Conservation (phyloP, 2,329 filamentous ascomycete genomes). For the Madurella fahalii region DNA sequence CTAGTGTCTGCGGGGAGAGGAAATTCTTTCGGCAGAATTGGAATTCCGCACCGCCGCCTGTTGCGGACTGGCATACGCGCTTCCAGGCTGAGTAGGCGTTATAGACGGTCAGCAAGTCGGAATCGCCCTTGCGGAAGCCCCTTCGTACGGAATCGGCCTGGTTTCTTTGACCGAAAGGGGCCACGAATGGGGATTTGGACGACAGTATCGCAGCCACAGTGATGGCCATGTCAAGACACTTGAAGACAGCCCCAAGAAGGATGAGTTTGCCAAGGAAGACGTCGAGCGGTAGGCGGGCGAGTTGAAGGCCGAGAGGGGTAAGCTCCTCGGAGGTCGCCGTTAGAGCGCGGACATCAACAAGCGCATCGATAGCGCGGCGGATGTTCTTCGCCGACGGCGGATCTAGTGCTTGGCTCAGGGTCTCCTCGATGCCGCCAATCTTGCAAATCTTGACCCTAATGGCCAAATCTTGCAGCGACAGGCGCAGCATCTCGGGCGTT, state of each 20-base stretch:
- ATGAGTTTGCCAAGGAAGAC: constrained; percentile 94
- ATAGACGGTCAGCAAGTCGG: constrained; percentile 87
- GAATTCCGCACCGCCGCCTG: constrained; percentile 64
- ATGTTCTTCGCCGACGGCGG: constrained; percentile 91
- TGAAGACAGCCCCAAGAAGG: constrained; percentile 79
- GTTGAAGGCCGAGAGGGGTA: constrained; percentile 78
- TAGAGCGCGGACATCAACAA: constrained; percentile 88
- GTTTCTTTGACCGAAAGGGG: constrained; percentile 75
- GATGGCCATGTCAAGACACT: constrained; percentile 84
- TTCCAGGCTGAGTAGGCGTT: constrained; percentile 93
- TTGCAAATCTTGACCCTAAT: constrained; percentile 98
- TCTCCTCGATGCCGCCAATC: constrained; percentile 87
- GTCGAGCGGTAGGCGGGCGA: constrained; percentile 85
- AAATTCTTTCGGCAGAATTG: constrained; percentile 95
- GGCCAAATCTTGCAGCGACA: constrained; percentile 90
- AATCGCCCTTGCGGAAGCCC: constrained; percentile 80
- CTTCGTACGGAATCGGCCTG: constrained; percentile 77
- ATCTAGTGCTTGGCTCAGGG: constrained; percentile 81
- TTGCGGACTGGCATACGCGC: constrained; percentile 66
- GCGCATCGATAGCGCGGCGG: constrained; percentile 82
- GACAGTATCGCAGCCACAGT: constrained; percentile 91
- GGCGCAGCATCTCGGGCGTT: constrained; percentile 89
- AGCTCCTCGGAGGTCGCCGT: constrained; percentile 73
- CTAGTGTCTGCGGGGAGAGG: constrained; percentile 79
- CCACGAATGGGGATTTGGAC: constrained; percentile 89